Percentiles rank a stretch among this genome's conserved stretches.
phyloP scores from a whole-genome alignment of 2,329 filamentous ascomycete species.

The Lachnellula hyalina region DNA sequence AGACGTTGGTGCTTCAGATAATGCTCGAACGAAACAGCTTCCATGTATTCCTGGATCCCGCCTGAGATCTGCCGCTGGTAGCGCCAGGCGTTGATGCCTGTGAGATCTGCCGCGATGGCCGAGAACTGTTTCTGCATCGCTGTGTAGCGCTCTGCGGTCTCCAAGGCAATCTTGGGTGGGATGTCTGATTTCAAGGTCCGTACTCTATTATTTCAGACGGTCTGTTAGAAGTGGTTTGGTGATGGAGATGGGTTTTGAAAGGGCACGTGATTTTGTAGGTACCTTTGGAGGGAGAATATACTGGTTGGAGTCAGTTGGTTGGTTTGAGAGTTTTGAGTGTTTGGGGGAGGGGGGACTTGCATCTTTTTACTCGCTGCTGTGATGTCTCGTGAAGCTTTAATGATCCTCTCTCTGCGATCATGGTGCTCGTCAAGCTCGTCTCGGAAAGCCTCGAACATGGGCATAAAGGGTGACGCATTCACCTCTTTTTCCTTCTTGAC shows the following conservation, averaged over 20 bases:
- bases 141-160: conserved; percentile 62
- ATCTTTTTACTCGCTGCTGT: conserved; percentile 97
- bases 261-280: conserved; percentile 21
- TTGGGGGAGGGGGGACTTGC: conserved; percentile 42
- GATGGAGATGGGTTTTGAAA: neutral
- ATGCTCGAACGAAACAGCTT: conserved; percentile 82
- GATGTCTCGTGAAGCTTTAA: conserved; percentile 88
- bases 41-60: conserved; percentile 90
- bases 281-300: conserved; percentile 83
- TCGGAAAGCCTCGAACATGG: conserved; percentile 83
- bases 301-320: conserved; percentile 36
- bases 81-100: conserved; percentile 73
- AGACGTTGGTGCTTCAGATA: conserved; percentile 76
- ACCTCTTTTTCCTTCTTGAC: conserved; percentile 32
- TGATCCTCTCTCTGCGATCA: conserved; percentile 81
- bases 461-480: conserved; percentile 44
- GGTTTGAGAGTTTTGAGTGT: conserved; percentile 17
- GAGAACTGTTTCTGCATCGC: conserved; percentile 67
- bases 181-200: conserved; percentile 58
- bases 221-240: neutral
- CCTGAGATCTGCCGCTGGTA: conserved; percentile 72
- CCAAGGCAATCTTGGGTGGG: conserved; percentile 63
- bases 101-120: conserved; percentile 65
- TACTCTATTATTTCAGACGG: conserved; percentile 43
- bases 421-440: conserved; percentile 90